A percentile compares a stretch with the other conserved stretches of the same genome.
phyloP scores from a whole-genome alignment of 306 rosid species.

The Sicyos baderoa region DNA sequence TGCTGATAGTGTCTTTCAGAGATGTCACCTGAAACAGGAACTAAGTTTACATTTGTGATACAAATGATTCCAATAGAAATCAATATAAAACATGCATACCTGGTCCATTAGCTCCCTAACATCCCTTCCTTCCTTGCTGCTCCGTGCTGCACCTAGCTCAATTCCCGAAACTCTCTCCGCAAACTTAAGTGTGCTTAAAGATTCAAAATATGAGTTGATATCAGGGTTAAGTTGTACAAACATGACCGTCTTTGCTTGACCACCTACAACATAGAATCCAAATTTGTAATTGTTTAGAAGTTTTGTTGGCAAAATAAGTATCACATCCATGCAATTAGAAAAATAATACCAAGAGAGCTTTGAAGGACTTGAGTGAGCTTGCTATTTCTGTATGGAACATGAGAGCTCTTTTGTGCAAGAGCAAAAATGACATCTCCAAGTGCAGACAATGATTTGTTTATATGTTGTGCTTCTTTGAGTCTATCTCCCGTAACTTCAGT shows the following conservation, averaged over 20 bases:
- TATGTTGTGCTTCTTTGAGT: conserved; percentile 84
- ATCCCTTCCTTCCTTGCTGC: conserved; percentile 76
- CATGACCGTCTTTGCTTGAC: conserved; percentile 94
- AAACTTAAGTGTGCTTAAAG: conserved; percentile 75
- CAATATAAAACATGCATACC: conserved; percentile 30
- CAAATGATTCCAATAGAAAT: background rate
- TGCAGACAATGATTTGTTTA: conserved; percentile 80
- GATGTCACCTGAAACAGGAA: conserved; percentile 50
- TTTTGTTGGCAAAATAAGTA: background rate
- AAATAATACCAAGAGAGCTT: conserved; percentile 63
- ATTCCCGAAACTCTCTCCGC: conserved; percentile 93
- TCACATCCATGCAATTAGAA: background rate
- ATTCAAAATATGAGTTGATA: conserved; percentile 54
- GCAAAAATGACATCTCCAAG: conserved; percentile 95
- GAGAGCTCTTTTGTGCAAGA: conserved; percentile 67
- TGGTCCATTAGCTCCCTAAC: conserved; percentile 77
- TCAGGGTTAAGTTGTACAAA: conserved; percentile 87
- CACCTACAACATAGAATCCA: conserved; percentile 39
- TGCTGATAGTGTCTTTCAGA: conserved; percentile 52
- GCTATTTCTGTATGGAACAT: conserved; percentile 91
- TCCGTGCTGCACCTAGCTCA: conserved; percentile 83
- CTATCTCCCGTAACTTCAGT: conserved; percentile 87
- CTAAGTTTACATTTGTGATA: background rate
- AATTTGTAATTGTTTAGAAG: background rate
- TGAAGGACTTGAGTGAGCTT: conserved; percentile 95